Percentiles rank a stretch among this genome's conserved stretches.
These are phyloP conservation scores for Rhododendron griersonianum DNA, from an alignment of 148 eudicot species.

Conservation along the genomic window DNA sequence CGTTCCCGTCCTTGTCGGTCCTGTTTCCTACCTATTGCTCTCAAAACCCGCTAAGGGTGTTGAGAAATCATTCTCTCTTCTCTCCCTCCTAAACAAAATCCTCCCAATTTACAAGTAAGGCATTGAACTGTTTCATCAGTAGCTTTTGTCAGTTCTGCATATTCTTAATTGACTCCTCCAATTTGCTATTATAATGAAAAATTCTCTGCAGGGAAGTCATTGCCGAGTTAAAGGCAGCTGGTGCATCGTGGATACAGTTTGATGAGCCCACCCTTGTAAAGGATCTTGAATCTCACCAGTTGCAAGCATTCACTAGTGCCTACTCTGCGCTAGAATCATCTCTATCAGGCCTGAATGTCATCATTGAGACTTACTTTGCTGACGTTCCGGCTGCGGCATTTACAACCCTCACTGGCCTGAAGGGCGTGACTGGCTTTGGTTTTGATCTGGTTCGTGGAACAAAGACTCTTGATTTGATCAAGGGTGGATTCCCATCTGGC, in stretches of 20 bases:
- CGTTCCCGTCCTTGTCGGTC: conserved; percentile 81
- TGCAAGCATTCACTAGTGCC: conserved; percentile 80
- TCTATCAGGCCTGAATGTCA: conserved; percentile 62
- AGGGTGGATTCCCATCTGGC: conserved; percentile 71
- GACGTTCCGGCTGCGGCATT: conserved; percentile 75
- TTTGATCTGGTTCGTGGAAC: conserved; percentile 87
- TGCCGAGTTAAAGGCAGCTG: conserved; percentile 83
- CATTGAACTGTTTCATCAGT: too few relatives aligned
- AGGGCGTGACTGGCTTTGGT: conserved; percentile 73
- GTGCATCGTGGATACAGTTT: conserved; percentile 90
- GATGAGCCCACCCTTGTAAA: conserved; percentile 82
- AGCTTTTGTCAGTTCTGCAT: not conserved
- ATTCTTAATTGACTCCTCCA: not conserved
- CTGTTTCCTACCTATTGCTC: conserved; percentile 71
- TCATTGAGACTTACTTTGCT: conserved; percentile 87
- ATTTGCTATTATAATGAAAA: not conserved
- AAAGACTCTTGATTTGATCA: conserved; percentile 73
- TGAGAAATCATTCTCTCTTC: conserved; percentile 74
- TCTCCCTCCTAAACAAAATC: conserved; percentile 74
- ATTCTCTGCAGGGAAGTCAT: conserved; percentile 72
- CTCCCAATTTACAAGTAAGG: conserved; percentile 85
- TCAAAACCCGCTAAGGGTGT: conserved; percentile 97
- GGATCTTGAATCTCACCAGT: conserved; percentile 79
- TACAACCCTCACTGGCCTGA: conserved; percentile 65
- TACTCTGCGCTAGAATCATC: conserved; percentile 68